Conservation (phyloP, 768 basidiomycete species). For the Coprinellus micaceus region DNA sequence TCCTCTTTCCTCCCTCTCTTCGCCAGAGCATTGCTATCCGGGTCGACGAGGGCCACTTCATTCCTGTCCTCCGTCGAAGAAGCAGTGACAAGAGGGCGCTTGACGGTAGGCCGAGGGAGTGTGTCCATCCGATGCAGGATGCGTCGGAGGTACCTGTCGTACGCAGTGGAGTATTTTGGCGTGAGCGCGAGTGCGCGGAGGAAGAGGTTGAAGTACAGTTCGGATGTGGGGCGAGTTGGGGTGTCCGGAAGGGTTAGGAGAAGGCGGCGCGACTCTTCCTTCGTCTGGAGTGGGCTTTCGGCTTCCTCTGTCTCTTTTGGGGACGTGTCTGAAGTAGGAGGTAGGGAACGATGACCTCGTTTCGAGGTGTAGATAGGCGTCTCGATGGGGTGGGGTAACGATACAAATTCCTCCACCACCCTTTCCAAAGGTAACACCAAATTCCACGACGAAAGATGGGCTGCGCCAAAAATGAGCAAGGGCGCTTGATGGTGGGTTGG, state of each 20-base stretch:
- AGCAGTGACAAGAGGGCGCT: no score
- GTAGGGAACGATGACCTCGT: neutral
- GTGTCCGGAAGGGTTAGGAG: constrained; percentile 20
- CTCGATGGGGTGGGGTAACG: neutral
- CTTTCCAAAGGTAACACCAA: constrained; percentile 42
- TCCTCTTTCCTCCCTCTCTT: no score
- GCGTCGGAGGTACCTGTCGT: neutral
- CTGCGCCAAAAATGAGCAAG: constrained; percentile 43
- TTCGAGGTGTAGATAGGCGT: no score
- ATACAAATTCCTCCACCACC: constrained; percentile 4
- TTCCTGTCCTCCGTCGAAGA: no score
- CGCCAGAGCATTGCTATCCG: neutral
- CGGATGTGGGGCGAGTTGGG: constrained; percentile 13
- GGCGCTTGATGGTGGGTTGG: constrained; percentile 35
- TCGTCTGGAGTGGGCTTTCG: constrained; percentile 35
- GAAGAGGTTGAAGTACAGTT: constrained; percentile 48
- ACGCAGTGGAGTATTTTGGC: constrained; percentile 21
- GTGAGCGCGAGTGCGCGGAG: constrained; percentile 46
- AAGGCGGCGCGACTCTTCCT: no score
- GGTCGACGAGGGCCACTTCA: neutral
- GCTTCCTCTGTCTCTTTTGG: constrained; percentile 27
- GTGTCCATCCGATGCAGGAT: neutral
- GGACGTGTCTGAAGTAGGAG: neutral
- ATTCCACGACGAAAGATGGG: constrained; percentile 48
- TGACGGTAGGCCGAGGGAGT: no score